Conservation (phyloP, 2,329 filamentous ascomycete genomes). For the Fusarium illudens region DNA sequence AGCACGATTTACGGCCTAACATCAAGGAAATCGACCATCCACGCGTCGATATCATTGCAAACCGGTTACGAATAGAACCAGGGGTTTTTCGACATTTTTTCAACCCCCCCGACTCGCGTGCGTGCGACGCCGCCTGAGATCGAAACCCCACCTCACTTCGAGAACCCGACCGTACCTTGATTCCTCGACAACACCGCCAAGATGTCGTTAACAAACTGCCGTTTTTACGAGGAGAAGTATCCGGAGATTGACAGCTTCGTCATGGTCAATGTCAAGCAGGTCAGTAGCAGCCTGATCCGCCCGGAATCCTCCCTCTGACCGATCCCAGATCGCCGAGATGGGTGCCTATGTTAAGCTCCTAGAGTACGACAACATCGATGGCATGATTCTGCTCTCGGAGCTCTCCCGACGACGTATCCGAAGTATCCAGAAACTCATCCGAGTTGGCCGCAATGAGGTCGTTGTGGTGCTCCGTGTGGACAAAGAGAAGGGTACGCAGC, state of each 20-base stretch:
- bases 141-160: constrained; percentile 44
- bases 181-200: constrained; percentile 59
- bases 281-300: constrained; percentile 51
- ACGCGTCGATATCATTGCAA: constrained; percentile 8
- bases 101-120: constrained; percentile 26
- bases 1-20: constrained; percentile 38
- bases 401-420: constrained; percentile 97
- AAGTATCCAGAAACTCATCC: constrained; percentile 98
- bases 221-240: constrained; percentile 97
- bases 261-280: constrained; percentile 99
- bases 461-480: constrained; percentile 98
- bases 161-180: constrained; percentile 38
- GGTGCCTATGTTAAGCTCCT: constrained; percentile 99
- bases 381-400: constrained; percentile 99
- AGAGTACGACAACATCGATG: constrained; percentile 99
- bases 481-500: constrained; percentile 87
- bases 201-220: constrained; percentile 96
- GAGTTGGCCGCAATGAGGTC: constrained; percentile 97
- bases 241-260: constrained; percentile 98
- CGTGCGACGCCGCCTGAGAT: constrained; percentile 39
- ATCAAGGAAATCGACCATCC: constrained; percentile 24
- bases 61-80: constrained; percentile 3
- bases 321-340: constrained; percentile 92
- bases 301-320: constrained; percentile 32
- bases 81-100: constrained; percentile 18